Conservation (phyloP, 1,284 basidiomycete species). For the Boletus subluridellus region DNA sequence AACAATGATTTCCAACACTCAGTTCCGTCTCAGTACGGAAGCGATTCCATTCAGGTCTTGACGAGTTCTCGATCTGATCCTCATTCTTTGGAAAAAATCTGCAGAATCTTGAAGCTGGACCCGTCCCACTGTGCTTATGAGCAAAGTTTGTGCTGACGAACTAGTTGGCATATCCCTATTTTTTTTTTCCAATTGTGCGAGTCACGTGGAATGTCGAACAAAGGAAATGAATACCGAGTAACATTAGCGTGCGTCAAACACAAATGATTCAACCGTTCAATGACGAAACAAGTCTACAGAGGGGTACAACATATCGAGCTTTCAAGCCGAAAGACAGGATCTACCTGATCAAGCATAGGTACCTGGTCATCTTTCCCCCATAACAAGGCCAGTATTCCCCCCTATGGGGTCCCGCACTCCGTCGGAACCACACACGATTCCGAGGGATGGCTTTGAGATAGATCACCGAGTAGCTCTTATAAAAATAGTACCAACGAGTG, state of each 20-base stretch:
- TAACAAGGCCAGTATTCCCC: not conserved
- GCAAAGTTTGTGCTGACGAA: not conserved
- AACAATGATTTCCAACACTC: not conserved
- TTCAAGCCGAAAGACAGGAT: not conserved
- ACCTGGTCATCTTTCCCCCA: not conserved
- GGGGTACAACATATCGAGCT: not conserved
- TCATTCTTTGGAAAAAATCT: constrained; percentile 32
- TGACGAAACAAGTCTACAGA: not conserved
- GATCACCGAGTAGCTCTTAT: too few species aligned
- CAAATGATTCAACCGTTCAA: too few species aligned
- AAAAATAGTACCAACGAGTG: constrained; percentile 18
- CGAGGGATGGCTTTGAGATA: constrained; percentile 9
- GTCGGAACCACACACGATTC: not conserved
- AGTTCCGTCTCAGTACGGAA: not conserved
- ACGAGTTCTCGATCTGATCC: constrained; percentile 22
- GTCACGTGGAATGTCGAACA: not conserved
- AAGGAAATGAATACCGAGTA: not conserved
- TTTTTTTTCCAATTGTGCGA: not conserved
- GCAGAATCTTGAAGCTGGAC: constrained; percentile 23
- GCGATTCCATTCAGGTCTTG: not conserved
- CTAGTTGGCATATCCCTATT: not conserved
- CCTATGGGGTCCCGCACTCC: not conserved
- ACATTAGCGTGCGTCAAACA: not conserved
- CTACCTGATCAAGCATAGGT: not conserved
- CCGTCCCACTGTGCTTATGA: not conserved